A percentile compares a stretch with the other conserved stretches of the same genome.
Conservation (phyloP, 2,329 filamentous ascomycete genomes). For the Aspergillus brasiliensis region DNA sequence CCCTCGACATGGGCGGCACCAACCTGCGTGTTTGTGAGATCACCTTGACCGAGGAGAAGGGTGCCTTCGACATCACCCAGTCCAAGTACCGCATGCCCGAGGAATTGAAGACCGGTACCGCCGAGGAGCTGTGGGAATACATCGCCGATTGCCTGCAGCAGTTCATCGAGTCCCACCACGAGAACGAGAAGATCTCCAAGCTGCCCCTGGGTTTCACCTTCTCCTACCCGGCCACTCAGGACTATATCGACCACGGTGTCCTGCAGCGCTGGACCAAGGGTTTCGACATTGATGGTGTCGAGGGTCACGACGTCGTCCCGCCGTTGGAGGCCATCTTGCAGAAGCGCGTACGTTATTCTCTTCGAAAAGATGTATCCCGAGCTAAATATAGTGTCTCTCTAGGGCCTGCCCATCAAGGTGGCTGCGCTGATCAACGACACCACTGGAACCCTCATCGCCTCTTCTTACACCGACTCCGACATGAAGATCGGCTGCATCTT, state of each 20-base stretch:
- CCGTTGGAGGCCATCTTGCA: constrained; percentile 79
- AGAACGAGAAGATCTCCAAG: constrained; percentile 60
- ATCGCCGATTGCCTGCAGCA: constrained; percentile 90
- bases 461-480: constrained; percentile 88
- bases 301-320: constrained; percentile 86
- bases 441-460: constrained; percentile 93
- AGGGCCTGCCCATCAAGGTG: constrained; percentile 89
- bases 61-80: constrained; percentile 91
- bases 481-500: constrained; percentile 99
- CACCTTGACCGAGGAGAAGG: constrained; percentile 80
- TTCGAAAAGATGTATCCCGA: no score
- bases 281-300: constrained; percentile 89
- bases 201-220: constrained; percentile 91
- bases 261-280: constrained; percentile 97
- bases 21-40: constrained; percentile 95
- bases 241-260: constrained; percentile 89
- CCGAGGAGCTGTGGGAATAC: constrained; percentile 91
- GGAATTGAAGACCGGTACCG: constrained; percentile 81
- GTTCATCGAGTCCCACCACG: constrained; percentile 85
- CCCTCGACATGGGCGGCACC: constrained; percentile 94
- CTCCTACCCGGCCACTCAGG: constrained; percentile 89
- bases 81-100: constrained; percentile 95
- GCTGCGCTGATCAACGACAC: constrained; percentile 96
- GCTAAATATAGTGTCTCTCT: neutral
- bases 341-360: constrained; percentile 58